These are phyloP conservation scores for Phytophthora tentaculata DNA, from an alignment of 352 stramenopile species.

Conservation along the genomic window DNA sequence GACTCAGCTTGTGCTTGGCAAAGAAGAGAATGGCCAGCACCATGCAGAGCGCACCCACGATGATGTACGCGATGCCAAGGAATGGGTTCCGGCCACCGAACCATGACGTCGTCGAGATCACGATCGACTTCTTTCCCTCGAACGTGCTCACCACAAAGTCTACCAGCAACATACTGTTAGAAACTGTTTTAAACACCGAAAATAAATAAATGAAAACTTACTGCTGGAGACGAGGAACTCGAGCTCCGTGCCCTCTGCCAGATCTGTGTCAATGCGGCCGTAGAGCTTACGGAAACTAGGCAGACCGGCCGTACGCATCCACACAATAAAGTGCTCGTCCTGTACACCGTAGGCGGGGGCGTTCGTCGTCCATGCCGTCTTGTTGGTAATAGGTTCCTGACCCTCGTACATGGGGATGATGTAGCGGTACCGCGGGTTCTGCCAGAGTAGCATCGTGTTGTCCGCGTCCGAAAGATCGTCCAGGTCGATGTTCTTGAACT, in stretches of 20 bases:
- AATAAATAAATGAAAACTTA: conserved; percentile 47
- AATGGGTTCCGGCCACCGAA: conserved; percentile 98
- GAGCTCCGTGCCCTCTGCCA: conserved; percentile 89
- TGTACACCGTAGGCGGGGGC: conserved; percentile 89
- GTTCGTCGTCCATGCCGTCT: conserved; percentile 79
- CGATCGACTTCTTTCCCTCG: conserved; percentile 95
- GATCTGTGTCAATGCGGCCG: conserved; percentile 95
- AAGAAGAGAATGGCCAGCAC: conserved; percentile 95
- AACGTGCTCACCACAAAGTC: conserved; percentile 97
- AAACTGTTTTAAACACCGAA: background rate
- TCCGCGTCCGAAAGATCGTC: conserved; percentile 40
- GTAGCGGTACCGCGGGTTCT: conserved; percentile 84
- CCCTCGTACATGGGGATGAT: conserved; percentile 75
- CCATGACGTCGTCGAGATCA: conserved; percentile 96
- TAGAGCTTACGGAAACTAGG: conserved; percentile 99
- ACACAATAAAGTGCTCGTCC: conserved; percentile 99
- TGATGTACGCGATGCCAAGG: conserved; percentile 96
- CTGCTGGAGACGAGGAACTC: conserved; percentile 93
- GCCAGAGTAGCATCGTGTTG: conserved; percentile 77
- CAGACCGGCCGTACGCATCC: conserved; percentile 98
- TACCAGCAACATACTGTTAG: conserved; percentile 37
- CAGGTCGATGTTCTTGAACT: conserved; percentile 94
- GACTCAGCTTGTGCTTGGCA: conserved; percentile 95
- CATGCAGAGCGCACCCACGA: conserved; percentile 94
- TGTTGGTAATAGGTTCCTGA: conserved; percentile 66